phyloP scores from a whole-genome alignment of 1,284 basidiomycete genomes.

The Schizophyllum amplum region DNA sequence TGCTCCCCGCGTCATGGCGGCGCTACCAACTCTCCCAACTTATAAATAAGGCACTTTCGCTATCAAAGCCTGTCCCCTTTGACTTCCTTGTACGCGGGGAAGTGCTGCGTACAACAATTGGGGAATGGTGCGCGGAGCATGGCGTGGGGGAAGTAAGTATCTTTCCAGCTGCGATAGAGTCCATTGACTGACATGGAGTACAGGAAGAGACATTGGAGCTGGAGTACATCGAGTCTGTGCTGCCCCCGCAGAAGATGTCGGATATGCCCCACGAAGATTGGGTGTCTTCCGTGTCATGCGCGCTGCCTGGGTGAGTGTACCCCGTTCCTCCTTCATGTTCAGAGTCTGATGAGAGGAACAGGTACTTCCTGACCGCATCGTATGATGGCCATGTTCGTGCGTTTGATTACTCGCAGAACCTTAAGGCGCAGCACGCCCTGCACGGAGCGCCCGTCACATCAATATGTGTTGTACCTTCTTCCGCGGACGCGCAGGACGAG shows the following conservation, averaged over 20 bases:
- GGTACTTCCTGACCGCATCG: slow-evolving; percentile 71
- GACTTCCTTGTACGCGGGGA: slow-evolving; percentile 88
- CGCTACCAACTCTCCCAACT: slow-evolving; percentile 97
- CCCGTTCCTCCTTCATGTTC: slow-evolving; percentile 8
- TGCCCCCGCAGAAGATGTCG: slow-evolving; percentile 82
- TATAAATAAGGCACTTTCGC: slow-evolving; percentile 87
- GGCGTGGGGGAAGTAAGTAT: slow-evolving; percentile 57
- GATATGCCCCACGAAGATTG: slow-evolving; percentile 89
- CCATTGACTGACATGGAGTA: slow-evolving; percentile 12
- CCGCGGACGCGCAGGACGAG: slow-evolving; percentile 21
- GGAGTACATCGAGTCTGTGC: slow-evolving; percentile 88
- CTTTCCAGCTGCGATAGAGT: not conserved
- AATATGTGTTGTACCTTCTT: slow-evolving; percentile 46
- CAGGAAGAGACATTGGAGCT: slow-evolving; percentile 87
- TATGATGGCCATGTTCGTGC: slow-evolving; percentile 74
- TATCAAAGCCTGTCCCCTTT: slow-evolving; percentile 77
- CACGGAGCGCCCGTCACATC: slow-evolving; percentile 72
- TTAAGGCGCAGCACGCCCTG: slow-evolving; percentile 38
- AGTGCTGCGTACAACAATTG: slow-evolving; percentile 68
- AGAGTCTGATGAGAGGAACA: slow-evolving; percentile 8
- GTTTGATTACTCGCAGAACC: slow-evolving; percentile 63
- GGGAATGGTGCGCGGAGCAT: slow-evolving; percentile 71
- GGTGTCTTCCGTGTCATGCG: slow-evolving; percentile 79
- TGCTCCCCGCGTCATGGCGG: slow-evolving; percentile 88
- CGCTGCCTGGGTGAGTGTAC: slow-evolving; percentile 52